A percentile compares a stretch with the other conserved stretches of the same genome.
These are phyloP conservation scores for Stephanodiscus minutulus DNA, from an alignment of 108 stramenopile species.

Conservation along the genomic window DNA sequence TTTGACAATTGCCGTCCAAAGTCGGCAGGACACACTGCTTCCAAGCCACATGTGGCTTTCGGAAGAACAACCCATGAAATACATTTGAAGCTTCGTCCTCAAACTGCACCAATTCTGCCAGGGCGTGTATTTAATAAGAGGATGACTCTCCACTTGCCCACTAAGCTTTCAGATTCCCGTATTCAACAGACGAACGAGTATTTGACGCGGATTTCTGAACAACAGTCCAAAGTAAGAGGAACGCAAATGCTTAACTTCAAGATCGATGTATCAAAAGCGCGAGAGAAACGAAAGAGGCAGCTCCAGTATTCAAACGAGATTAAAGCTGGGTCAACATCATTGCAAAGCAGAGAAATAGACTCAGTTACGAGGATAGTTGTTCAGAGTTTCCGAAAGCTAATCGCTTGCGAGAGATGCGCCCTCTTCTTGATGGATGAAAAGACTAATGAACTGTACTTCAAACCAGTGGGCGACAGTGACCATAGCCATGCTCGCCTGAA, in stretches of 20 bases:
- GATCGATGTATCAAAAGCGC: slow-evolving; percentile 34
- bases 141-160: slow-evolving; percentile 12
- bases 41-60: slow-evolving; percentile 25
- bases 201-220: slow-evolving; percentile 14
- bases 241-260: slow-evolving; percentile 46
- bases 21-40: slow-evolving; percentile 4
- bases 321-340: slow-evolving; percentile 31
- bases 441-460: slow-evolving; percentile 54
- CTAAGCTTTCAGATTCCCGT: slow-evolving; percentile 38
- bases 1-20: slow-evolving; percentile 29
- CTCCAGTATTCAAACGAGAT: slow-evolving; percentile 46
- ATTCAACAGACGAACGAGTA: slow-evolving; percentile 12
- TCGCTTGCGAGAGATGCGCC: slow-evolving; percentile 50
- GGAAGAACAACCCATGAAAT: slow-evolving; percentile 28
- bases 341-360: slow-evolving; percentile 42
- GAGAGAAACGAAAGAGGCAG: slow-evolving; percentile 45
- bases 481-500: slow-evolving; percentile 36
- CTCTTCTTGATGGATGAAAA: slow-evolving; percentile 49
- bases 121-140: not conserved
- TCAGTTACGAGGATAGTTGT: slow-evolving; percentile 53
- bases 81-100: slow-evolving; percentile 7
- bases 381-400: slow-evolving; percentile 46
- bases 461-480: slow-evolving; percentile 51
- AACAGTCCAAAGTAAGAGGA: slow-evolving; percentile 41
- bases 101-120: slow-evolving; percentile 2